Base-by-base conservation (phyloP, 2,329 filamentous ascomycete species). In the Paramyrothecium sp. region DNA sequence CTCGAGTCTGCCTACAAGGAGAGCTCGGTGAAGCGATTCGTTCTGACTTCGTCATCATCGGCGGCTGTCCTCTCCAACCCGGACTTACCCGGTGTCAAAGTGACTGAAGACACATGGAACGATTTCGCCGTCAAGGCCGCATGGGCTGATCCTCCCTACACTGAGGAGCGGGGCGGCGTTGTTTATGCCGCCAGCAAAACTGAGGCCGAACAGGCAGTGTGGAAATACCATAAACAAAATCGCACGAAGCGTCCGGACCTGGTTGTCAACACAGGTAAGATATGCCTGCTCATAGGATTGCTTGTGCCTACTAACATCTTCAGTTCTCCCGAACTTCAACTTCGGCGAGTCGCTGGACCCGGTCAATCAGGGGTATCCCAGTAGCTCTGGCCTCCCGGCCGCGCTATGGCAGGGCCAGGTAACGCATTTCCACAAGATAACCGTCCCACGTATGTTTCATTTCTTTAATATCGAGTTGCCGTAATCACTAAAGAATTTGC, bases 161-260 rank as follows among this genome's bases (percentile, higher is more conserved):
- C 60, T 0, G 54, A 65, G 0, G 67, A 70, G 2, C 63, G 69
- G n/a, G 55, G 58, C 0, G 61, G 54, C 2, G 11, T 56, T 8
- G 69, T 73, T 1, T 79, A 79, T 53, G 60, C 60, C 0, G 74
- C 77, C 0, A 76, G 73, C 56, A 79, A 79, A 56, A 61, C 63
- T 0, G 64, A 71, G 54, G 65, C 65, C 0, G 76, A 79, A 53
- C 64, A 70, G 55, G 71, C 65, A 2, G 38, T 72, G 3, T 78
- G 77, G 76, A 70, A 73, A 21, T 78, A 69, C 11, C 50, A 64
- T 3, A 22, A 61, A 10, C 60, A 67, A 11, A 62, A 65, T 10
- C 56, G 20, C 0, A 51, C 34, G 2, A 55, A 70, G 34, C 69
- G 67, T 3, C 69, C 69, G 1, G 59, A 58, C 1, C 63, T 73